Base-by-base conservation (phyloP, 305 asterid genomes). In the Andrographis paniculata region DNA sequence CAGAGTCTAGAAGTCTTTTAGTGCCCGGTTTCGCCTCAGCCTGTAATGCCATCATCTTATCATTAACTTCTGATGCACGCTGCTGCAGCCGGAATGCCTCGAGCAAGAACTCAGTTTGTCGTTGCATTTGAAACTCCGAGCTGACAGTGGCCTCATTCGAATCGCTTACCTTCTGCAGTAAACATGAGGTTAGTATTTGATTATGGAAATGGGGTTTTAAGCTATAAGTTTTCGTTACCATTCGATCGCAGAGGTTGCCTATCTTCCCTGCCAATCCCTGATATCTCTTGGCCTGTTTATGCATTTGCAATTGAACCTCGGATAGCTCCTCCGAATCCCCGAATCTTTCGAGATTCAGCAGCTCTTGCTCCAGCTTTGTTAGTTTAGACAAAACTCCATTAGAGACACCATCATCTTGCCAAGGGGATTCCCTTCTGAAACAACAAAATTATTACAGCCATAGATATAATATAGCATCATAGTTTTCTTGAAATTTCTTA, bases 11-110 rank as follows among this genome's bases (percentile, higher is more conserved):
- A 13, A 85, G 70, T 38, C 87, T 73, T 53, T 73, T 79, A 0
- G 82, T 75, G 50, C 87, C 73, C 52, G 76, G 59, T 55, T 71
- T 80, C 0, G 79, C 63, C 68, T 86, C 95, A 1, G 84, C 58
- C 66, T 87, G 96, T 50, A 91, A 60, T 19, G 80, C 83, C 64
- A 61, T 46, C 66, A 91, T 71, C 48, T 84, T 87, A 75, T 91
- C 95, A 36, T 67, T 82, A 36, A 92, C 77, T 67, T 87, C 99
- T 45, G 99, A 67, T 41, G 99, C 95, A 17, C 73, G 75, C 52
- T 91, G 94, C 73, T 91, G 93, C 2, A 91, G 86, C 37, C 95
- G 82, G 53, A 84, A 77, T 43, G 99, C 96, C 66, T 91, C 99
- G 0, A 79, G 80, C 75, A 83, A 56, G 69, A 83, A 91, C 44